Evolutionary conservation across 805 yeast species (phyloP).

Genomic region (Metschnikowia orientalis): DNA sequence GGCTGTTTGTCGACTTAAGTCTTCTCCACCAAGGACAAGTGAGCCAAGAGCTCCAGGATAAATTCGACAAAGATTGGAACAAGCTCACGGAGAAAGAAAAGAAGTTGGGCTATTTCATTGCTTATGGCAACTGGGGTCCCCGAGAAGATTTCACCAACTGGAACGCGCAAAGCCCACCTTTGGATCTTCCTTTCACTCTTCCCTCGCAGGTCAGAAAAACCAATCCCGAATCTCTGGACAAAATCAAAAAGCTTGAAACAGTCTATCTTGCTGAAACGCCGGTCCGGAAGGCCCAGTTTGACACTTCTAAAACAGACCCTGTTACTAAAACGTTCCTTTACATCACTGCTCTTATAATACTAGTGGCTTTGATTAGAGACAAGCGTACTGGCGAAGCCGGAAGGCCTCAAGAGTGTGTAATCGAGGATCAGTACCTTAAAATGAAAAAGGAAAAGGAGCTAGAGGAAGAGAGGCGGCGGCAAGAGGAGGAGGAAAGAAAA

Average conservation of each 20-base stretch:
- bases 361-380: slow-evolving; percentile 55
- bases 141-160: slow-evolving; percentile 52
- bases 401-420: slow-evolving; percentile 35
- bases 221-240: slow-evolving; percentile 23
- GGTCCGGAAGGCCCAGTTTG: slow-evolving; percentile 42
- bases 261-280: slow-evolving; percentile 43
- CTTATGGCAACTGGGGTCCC: slow-evolving; percentile 71
- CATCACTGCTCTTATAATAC: slow-evolving; percentile 41
- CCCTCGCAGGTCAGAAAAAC: slow-evolving; percentile 32
- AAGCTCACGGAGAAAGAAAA: slow-evolving; percentile 46
- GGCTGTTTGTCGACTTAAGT: slow-evolving; percentile 28
- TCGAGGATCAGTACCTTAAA: slow-evolving; percentile 35
- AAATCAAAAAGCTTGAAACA: slow-evolving; percentile 30
- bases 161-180: slow-evolving; percentile 44
- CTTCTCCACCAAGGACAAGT: slow-evolving; percentile 56
- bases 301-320: slow-evolving; percentile 52
- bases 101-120: slow-evolving; percentile 53
- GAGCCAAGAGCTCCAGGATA: slow-evolving; percentile 47
- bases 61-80: slow-evolving; percentile 54
- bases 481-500: slow-evolving; percentile 14
- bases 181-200: slow-evolving; percentile 54
- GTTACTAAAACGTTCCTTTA: slow-evolving; percentile 52
- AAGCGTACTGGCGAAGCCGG: slow-evolving; percentile 44
- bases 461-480: slow-evolving; percentile 16
- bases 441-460: slow-evolving; percentile 18